phyloP scores from a whole-genome alignment of 2,329 filamentous ascomycete species.

The Alternaria sp. region DNA sequence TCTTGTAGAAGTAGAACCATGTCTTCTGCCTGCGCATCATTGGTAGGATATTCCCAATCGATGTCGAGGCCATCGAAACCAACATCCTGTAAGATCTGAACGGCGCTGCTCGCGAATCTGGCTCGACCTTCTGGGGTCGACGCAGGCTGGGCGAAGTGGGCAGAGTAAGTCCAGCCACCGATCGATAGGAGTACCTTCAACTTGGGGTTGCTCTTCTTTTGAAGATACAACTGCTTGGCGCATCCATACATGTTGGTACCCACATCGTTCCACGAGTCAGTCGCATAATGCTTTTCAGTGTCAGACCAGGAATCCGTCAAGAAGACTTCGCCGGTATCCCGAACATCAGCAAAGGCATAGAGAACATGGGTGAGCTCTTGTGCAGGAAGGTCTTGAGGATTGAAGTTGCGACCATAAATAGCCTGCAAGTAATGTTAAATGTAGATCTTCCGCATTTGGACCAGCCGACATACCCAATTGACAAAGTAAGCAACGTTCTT shows the following conservation, averaged over 20 bases:
- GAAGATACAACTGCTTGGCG: conserved; percentile 45
- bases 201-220: conserved; percentile 46
- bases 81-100: conserved; percentile 40
- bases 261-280: conserved; percentile 49
- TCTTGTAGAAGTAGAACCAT: conserved; percentile 42
- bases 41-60: conserved; percentile 47
- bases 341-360: conserved; percentile 49
- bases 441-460: background rate
- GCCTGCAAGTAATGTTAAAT: conserved; percentile 29
- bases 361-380: conserved; percentile 46
- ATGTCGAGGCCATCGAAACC: conserved; percentile 49
- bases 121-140: conserved; percentile 37
- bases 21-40: conserved; percentile 41
- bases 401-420: conserved; percentile 47
- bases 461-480: conserved; percentile 41
- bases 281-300: conserved; percentile 46
- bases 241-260: conserved; percentile 49
- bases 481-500: conserved; percentile 49
- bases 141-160: conserved; percentile 44
- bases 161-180: conserved; percentile 49
- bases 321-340: conserved; percentile 47
- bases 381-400: conserved; percentile 44
- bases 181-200: conserved; percentile 48
- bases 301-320: conserved; percentile 48
- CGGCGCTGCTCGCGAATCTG: conserved; percentile 43